Base-by-base conservation (phyloP, 805 yeast species). In the Yarrowia sp. region DNA sequence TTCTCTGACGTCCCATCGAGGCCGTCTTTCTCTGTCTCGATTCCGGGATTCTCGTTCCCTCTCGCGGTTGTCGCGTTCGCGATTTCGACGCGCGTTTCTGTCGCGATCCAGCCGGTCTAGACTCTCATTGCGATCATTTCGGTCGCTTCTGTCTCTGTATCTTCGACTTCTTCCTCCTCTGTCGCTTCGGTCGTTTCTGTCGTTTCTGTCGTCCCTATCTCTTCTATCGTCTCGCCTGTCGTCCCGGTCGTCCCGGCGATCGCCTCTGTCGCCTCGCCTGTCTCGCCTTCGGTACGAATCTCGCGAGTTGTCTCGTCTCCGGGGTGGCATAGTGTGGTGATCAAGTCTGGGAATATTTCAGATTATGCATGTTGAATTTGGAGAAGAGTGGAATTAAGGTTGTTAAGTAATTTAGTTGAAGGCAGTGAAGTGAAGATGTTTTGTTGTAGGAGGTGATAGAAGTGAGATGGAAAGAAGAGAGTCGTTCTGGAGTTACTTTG, bases 1-100 rank as follows among this genome's bases (percentile, higher is more conserved):
- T 30, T 56, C 63, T 12, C 47, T 20, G 17, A 42, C 64, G 14
- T 58, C 64, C 64, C 64, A 58, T 34, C 64, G 24, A 13, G 50
- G 40, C 5, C 50, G 49, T 7, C 64, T 9, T 43, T 58, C 64
- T 14, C 64, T 15, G 10, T 58, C 64, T 39, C 38, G 14, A 47
- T 55, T 39, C 9, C 50, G 65, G 13, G 42, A 5, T 14, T 60
- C 52, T 4, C 65, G 50, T 19, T 60, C 65, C 6, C 46, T 36
- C 1, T 47, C 55, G 0, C 55, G 53, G 38, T 12, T 38, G 7
- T 61, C 55, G 9, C 55, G 36, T n/a, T 61, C 66, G 0, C 55
- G 53, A 9, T 46, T 38, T 2, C 66, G 55, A 5, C 55, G 34
- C 2, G 9, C 43, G 20, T 19, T 61, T 14, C 55, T 14, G 7